phyloP scores from a whole-genome alignment of 495 filamentous ascomycete species.

The Filosporella fistucella region DNA sequence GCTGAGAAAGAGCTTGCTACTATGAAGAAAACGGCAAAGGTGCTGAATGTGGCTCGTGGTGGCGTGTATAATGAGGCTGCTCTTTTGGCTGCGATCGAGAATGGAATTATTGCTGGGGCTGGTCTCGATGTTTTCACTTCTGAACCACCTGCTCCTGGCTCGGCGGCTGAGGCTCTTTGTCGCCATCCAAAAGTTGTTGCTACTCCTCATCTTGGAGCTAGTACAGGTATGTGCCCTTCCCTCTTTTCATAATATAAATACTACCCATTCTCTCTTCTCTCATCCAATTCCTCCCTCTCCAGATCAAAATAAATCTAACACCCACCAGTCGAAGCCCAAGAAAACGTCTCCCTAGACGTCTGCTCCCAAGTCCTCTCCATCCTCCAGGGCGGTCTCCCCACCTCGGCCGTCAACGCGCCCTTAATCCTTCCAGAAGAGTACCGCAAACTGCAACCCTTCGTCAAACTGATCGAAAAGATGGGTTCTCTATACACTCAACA shows the following conservation, averaged over 20 bases:
- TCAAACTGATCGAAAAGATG: slow-evolving; percentile 63
- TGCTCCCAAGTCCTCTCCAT: slow-evolving; percentile 69
- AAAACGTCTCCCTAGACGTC: slow-evolving; percentile 70
- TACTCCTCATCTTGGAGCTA: slow-evolving; percentile 70
- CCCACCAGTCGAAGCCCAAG: slow-evolving; percentile 73
- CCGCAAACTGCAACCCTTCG: slow-evolving; percentile 63
- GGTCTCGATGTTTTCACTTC: slow-evolving; percentile 72
- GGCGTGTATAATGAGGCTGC: slow-evolving; percentile 71
- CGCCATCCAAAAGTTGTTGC: slow-evolving; percentile 60
- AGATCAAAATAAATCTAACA: no score
- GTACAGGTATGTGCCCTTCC: no score
- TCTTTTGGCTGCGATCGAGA: slow-evolving; percentile 59
- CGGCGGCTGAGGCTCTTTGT: slow-evolving; percentile 49
- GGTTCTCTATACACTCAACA: slow-evolving; percentile 68
- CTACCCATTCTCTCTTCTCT: no score
- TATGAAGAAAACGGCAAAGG: slow-evolving; percentile 63
- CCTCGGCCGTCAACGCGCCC: slow-evolving; percentile 67
- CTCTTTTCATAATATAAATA: no score
- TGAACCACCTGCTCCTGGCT: slow-evolving; percentile 55
- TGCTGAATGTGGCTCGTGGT: slow-evolving; percentile 70
- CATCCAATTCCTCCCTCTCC: no score
- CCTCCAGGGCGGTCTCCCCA: slow-evolving; percentile 58
- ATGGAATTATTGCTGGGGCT: slow-evolving; percentile 64
- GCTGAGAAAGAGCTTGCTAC: slow-evolving; percentile 51
- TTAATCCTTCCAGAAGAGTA: slow-evolving; percentile 71